phyloP scores from a whole-genome alignment of 2,329 filamentous ascomycete species.

The Arachnopeziza araneosa region DNA sequence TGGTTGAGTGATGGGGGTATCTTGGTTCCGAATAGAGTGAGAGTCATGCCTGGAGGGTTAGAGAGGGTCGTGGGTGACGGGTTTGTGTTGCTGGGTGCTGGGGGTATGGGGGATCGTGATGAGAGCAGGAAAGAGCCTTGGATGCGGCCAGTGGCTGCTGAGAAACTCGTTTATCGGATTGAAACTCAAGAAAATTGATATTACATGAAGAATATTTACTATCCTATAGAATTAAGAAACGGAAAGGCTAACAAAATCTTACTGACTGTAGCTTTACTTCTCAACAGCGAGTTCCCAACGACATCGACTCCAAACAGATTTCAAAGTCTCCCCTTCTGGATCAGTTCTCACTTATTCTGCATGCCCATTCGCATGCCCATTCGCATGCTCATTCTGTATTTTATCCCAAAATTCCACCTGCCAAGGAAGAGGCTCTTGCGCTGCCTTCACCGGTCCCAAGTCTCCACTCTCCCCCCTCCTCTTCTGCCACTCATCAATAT shows the following conservation, averaged over 20 bases:
- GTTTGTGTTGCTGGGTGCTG: not conserved
- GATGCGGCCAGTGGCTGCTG: not conserved
- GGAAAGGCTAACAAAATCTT: too few relatives aligned
- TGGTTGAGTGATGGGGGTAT: not conserved
- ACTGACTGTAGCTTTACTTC: too few relatives aligned
- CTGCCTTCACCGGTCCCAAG: conserved; percentile 35
- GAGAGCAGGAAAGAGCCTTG: not conserved
- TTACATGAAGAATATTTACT: too few relatives aligned
- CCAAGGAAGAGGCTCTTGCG: conserved; percentile 36
- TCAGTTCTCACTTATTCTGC: too few relatives aligned
- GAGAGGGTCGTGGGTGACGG: not conserved
- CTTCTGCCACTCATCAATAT: conserved; percentile 38
- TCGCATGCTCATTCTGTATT: not conserved
- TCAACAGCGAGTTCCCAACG: too few relatives aligned
- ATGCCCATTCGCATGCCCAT: too few relatives aligned
- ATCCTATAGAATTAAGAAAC: too few relatives aligned
- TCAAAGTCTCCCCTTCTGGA: not conserved
- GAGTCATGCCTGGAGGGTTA: not conserved
- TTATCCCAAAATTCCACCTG: conserved; percentile 22
- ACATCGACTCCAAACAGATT: not conserved
- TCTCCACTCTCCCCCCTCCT: conserved; percentile 33
- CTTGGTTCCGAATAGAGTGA: not conserved
- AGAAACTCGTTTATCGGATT: not conserved
- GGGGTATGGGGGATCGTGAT: not conserved
- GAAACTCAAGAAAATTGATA: not conserved